Evolutionary conservation across 805 yeast genomes (phyloP), one percentile per base, ranked within the genome.

Genomic region (Ogataea angusta): DNA sequence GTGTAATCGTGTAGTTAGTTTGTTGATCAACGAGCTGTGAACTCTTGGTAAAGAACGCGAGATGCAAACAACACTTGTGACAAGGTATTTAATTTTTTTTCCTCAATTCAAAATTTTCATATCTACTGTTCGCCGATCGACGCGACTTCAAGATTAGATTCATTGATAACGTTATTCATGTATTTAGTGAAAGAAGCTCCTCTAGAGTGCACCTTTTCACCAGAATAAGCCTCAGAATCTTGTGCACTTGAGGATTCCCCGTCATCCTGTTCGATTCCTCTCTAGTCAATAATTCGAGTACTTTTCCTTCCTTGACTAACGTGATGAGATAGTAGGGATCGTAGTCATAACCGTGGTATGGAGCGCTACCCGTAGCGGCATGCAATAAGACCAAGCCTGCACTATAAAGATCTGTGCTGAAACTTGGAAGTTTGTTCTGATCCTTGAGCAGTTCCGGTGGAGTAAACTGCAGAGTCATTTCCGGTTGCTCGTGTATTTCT

Each of bases 301-400:
- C 60, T 26, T 53, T 56, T 34, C 62, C 63, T 34, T 62, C 60
- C 40, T 55, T 58, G 7, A 67, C 59, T 26, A 62, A 51, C 12
- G 55, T 56, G n/a, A 62, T 53, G 42, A 68, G 47, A 30, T 64
- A 58, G 17, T 57, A 51, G 22, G 57, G 56, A 34, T 56, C 61
- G 10, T 57, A 53, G 3, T 54, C 49, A 15, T 52, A 54, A 6
- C 52, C 52, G 1, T 53, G 21, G 43, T 72, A 75, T 1, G 81
- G 80, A 42, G 63, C 63, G 13, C 54, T 51, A 2, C 78, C 78
- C 8, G 70, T 68, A 1, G 72, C 74, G 9, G 73, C 69, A 36
- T 64, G 62, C 24, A 75, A 49, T 8, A 75, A 50, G 8, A 72
- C 62, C 30, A 75, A 49, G 0, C 80, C 80, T 3, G 64, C 64